Conservation (phyloP, 2,329 filamentous ascomycete species). For the Coniochaeta ligniaria region DNA sequence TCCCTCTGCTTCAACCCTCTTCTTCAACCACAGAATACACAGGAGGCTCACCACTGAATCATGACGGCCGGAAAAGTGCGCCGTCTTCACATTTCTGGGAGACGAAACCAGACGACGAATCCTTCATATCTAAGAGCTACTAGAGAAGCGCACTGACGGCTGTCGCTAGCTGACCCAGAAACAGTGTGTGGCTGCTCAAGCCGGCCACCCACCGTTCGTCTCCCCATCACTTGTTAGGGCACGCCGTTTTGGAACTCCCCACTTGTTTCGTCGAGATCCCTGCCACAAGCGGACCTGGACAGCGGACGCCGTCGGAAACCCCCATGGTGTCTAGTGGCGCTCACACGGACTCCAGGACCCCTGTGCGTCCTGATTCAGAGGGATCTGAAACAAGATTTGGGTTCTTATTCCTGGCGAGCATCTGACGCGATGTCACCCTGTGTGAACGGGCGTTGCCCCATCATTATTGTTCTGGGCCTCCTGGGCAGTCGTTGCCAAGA, state of each 20-base stretch:
- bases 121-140: background rate
- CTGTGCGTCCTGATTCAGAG: background rate
- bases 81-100: background rate
- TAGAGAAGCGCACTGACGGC: background rate
- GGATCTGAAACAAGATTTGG: slow-evolving; percentile 3
- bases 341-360: background rate
- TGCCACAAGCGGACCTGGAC: background rate
- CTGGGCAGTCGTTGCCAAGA: background rate
- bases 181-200: background rate
- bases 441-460: background rate
- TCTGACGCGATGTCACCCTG: slow-evolving; percentile 1
- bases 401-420: background rate
- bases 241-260: background rate
- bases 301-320: background rate
- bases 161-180: background rate
- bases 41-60: background rate
- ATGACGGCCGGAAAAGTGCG: background rate
- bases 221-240: background rate
- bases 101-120: background rate
- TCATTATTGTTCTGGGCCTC: background rate
- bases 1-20: background rate
- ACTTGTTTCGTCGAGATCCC: background rate
- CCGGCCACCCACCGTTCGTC: background rate
- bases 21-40: background rate
- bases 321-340: background rate